Evolutionary conservation across 2,329 filamentous ascomycete genomes (phyloP).

Genomic region (Endothia cerciana): DNA sequence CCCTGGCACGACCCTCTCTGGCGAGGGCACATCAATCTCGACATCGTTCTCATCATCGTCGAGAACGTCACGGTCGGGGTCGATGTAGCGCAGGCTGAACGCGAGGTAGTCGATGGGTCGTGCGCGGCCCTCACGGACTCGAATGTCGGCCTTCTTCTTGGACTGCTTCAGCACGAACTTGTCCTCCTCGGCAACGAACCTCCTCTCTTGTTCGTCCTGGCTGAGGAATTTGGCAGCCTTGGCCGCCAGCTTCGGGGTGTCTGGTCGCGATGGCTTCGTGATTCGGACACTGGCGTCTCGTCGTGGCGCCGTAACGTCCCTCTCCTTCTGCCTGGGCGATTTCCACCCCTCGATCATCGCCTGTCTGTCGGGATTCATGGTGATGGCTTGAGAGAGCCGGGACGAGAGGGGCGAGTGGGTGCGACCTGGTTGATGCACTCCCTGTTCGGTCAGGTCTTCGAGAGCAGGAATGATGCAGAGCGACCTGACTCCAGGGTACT

Average conservation of each 20-base stretch:
- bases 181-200: constrained; percentile 94
- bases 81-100: constrained; percentile 86
- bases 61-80: constrained; percentile 80
- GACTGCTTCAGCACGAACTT: constrained; percentile 94
- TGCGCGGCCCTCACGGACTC: constrained; percentile 87
- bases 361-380: constrained; percentile 59
- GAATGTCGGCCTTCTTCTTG: constrained; percentile 96
- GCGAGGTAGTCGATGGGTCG: constrained; percentile 93
- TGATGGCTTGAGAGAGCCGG: constrained; percentile 4
- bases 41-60: constrained; percentile 81
- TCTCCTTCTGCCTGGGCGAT: constrained; percentile 41
- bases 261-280: constrained; percentile 51
- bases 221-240: constrained; percentile 57
- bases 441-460: no score
- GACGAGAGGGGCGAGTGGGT: no score
- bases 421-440: no score
- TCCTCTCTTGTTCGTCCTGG: constrained; percentile 75
- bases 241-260: constrained; percentile 36
- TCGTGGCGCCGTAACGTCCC: constrained; percentile 60
- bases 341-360: constrained; percentile 57
- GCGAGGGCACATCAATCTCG: constrained; percentile 76
- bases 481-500: no score
- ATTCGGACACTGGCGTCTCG: constrained; percentile 60
- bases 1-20: constrained; percentile 77
- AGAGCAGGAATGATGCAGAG: no score